Evolutionary conservation across 2,329 filamentous ascomycete genomes (phyloP), one percentile per base, ranked within the genome.

Genomic region (Teratosphaeria destructans): DNA sequence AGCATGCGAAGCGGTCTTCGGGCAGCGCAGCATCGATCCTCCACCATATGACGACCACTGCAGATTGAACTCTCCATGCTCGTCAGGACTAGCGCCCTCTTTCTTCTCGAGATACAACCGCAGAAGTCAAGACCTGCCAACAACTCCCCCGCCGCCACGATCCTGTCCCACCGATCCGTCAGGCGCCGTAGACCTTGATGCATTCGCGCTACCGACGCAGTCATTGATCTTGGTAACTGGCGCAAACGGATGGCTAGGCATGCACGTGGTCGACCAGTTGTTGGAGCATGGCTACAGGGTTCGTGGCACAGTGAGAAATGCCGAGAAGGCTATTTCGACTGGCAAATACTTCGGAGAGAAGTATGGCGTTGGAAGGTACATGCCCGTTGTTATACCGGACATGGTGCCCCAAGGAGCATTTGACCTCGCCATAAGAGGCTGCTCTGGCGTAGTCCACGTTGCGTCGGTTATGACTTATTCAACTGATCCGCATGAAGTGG

Each of bases 361-460:
- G 56, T 67, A 70, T 55, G 69, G 67, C 34, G 43, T 62, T 1
- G 71, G 67, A 10, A 60, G 65, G 3, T 76, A 79, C 54, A 74
- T 76, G 29, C 68, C 77, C 2, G 68, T 73, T 5, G 60, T 72
- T 1, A 71, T 81, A 1, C 65, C 72, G 1, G 70, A 78, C 16
- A 68, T 81, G 34, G 66, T 68, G 2, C 65, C 67, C 1, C 54
- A 69, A 0, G 69, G 71, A 27, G 74, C 74, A 1, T 76, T 78
- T 56, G 71, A 78, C 37, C 63, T 71, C 19, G 75, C 72, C 3
- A 63, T 79, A 54, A 72, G 75, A 60, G 72, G 74, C 19, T 72
- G 73, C 27, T 67, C 73, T 1, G 77, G 76, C 7, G 71, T 81
- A 54, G 68, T 76, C 27, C 79, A 81, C 63, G 69, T 78, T n/a